A percentile compares a stretch with the other conserved stretches of the same genome.
These are phyloP conservation scores for Albizia julibrissin DNA, from an alignment of 306 rosid genomes.

Conservation along the genomic window DNA sequence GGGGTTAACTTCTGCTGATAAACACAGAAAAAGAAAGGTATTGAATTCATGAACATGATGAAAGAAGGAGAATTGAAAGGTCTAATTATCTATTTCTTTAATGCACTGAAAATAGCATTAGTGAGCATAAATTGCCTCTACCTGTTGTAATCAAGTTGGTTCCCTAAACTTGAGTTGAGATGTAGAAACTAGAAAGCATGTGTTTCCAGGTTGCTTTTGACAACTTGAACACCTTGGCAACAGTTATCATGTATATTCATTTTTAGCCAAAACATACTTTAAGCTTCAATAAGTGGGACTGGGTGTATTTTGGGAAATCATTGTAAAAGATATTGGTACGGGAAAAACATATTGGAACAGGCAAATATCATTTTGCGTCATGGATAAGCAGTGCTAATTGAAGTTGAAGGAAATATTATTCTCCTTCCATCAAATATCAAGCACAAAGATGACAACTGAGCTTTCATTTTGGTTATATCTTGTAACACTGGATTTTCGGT, in stretches of 20 bases:
- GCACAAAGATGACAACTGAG: neutral
- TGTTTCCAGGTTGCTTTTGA: constrained; percentile 15
- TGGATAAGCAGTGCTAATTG: neutral
- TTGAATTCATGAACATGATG: too few species aligned
- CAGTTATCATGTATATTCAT: neutral
- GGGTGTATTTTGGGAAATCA: constrained; percentile 7
- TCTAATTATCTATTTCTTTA: too few species aligned
- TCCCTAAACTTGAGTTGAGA: neutral
- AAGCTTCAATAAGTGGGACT: constrained; percentile 8
- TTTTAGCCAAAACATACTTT: neutral
- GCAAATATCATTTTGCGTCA: neutral
- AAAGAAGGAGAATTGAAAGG: too few species aligned
- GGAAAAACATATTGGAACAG: neutral
- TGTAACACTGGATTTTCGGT: constrained; percentile 1
- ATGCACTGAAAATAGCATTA: too few species aligned
- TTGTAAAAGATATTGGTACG: neutral
- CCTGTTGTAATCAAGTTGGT: neutral
- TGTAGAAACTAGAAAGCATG: neutral
- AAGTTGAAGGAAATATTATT: neutral
- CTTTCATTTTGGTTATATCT: neutral
- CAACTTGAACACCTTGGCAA: neutral
- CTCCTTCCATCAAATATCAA: neutral
- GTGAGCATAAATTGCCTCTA: too few species aligned
- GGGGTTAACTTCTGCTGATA: too few species aligned
- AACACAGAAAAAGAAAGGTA: too few species aligned